Evolutionary conservation across 306 rosid species (phyloP).

Genomic region (Oemleria cerasiformis): DNA sequence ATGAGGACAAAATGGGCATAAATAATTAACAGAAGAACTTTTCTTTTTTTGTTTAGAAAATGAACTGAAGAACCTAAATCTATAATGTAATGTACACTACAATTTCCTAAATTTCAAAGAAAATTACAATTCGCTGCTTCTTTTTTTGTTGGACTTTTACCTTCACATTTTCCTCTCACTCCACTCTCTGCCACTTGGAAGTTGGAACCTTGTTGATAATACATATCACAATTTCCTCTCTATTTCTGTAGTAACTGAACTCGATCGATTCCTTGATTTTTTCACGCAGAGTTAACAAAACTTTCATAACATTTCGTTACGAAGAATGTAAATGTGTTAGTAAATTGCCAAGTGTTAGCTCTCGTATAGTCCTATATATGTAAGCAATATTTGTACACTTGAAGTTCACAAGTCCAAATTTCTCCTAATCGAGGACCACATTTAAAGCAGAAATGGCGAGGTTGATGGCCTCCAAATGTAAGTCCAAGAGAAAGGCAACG

Average conservation of each 20-base stretch:
- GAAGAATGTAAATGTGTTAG: neutral
- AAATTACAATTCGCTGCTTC: neutral
- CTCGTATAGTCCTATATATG: neutral
- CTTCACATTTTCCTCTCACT: neutral
- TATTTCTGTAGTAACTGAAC: too few species aligned
- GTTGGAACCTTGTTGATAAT: too few species aligned
- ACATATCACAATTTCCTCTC: too few species aligned
- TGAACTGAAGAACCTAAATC: too few species aligned
- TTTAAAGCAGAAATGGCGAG: slow-evolving; percentile 37
- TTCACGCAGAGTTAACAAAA: neutral
- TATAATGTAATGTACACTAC: neutral
- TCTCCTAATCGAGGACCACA: too few species aligned
- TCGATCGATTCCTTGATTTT: too few species aligned
- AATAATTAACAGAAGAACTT: too few species aligned
- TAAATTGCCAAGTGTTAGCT: neutral
- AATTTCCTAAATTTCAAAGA: neutral
- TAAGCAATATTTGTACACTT: slow-evolving; percentile 30
- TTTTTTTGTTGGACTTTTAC: neutral
- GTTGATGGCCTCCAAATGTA: slow-evolving; percentile 23
- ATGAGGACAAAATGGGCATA: too few species aligned
- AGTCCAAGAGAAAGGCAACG: slow-evolving; percentile 31
- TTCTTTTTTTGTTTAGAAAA: too few species aligned
- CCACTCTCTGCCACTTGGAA: too few species aligned
- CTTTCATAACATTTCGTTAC: neutral
- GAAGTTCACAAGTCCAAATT: too few species aligned